phyloP scores from a whole-genome alignment of 2,329 filamentous ascomycete species.

The Fusarium tanahbumbuense region DNA sequence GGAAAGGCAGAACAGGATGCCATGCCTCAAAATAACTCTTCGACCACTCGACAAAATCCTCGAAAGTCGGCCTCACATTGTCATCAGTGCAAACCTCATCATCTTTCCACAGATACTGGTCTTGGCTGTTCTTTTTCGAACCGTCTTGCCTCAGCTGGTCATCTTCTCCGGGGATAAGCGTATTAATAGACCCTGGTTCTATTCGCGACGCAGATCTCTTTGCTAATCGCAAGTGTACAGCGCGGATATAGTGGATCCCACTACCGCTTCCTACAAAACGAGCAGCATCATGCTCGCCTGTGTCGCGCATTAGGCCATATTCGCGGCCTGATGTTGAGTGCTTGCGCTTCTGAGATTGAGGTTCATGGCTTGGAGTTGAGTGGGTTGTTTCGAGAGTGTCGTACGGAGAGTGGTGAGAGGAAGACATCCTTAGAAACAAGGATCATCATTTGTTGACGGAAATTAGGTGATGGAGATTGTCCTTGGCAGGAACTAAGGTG shows the following conservation, averaged over 20 bases:
- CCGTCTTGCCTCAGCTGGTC: slow-evolving; percentile 56
- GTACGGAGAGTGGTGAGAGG: slow-evolving; percentile 47
- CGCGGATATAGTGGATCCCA: slow-evolving; percentile 69
- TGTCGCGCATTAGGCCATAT: slow-evolving; percentile 62
- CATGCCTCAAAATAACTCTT: slow-evolving; percentile 67
- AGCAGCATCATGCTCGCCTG: slow-evolving; percentile 58
- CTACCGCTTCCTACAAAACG: slow-evolving; percentile 69
- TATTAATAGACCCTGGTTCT: slow-evolving; percentile 33
- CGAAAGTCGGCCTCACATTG: slow-evolving; percentile 51
- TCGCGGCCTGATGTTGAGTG: slow-evolving; percentile 47
- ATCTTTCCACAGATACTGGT: slow-evolving; percentile 50
- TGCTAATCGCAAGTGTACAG: slow-evolving; percentile 62
- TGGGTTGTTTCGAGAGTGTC: slow-evolving; percentile 45
- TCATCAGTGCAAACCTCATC: slow-evolving; percentile 48
- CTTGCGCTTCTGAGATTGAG: slow-evolving; percentile 47
- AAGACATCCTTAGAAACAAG: slow-evolving; percentile 39
- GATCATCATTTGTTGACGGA: background rate
- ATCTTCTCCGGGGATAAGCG: slow-evolving; percentile 67
- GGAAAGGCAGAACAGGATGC: slow-evolving; percentile 67
- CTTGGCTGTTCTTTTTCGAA: slow-evolving; percentile 21
- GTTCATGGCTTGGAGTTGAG: slow-evolving; percentile 40
- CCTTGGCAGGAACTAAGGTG: background rate
- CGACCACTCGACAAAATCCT: slow-evolving; percentile 62
- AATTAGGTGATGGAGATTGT: background rate
- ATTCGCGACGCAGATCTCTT: slow-evolving; percentile 40